phyloP scores from a whole-genome alignment of 495 filamentous ascomycete genomes.

The Aspergillus saccharolyticus region DNA sequence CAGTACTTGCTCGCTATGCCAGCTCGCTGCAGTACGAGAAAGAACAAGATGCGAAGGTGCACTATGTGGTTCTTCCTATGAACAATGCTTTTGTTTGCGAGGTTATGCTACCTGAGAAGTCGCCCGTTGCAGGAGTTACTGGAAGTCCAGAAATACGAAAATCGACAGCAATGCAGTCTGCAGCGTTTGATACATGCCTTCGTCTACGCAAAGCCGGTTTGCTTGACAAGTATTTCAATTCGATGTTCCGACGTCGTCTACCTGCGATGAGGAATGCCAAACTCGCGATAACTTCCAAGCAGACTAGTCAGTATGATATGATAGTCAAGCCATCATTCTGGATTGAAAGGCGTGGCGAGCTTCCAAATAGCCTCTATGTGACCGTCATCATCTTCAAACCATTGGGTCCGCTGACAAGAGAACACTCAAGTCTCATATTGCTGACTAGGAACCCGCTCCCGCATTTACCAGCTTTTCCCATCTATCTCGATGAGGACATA shows the following conservation, averaged over 20 bases:
- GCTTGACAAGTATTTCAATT: conserved; percentile 67
- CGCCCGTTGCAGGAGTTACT: conserved; percentile 61
- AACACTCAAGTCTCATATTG: conserved; percentile 63
- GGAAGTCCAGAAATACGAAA: conserved; percentile 62
- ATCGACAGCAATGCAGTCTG: conserved; percentile 77
- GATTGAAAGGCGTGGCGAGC: conserved; percentile 46
- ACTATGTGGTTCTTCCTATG: conserved; percentile 55
- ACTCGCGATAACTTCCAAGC: conserved; percentile 76
- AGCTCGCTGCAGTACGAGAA: conserved; percentile 57
- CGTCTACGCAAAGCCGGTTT: conserved; percentile 59
- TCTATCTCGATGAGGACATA: conserved; percentile 62
- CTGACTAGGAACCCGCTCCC: conserved; percentile 65
- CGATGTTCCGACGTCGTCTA: conserved; percentile 65
- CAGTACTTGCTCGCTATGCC: conserved; percentile 60
- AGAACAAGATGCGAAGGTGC: conserved; percentile 49
- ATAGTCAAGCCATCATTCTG: conserved; percentile 74
- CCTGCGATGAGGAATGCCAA: conserved; percentile 86
- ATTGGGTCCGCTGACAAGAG: conserved; percentile 52
- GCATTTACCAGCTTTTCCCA: conserved; percentile 58
- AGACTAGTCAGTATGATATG: conserved; percentile 69
- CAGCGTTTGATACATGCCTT: conserved; percentile 82
- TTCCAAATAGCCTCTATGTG: conserved; percentile 55
- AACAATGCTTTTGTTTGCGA: conserved; percentile 71
- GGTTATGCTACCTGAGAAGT: conserved; percentile 71
- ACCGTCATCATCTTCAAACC: conserved; percentile 59